Evolutionary conservation across 2,329 filamentous ascomycete species (phyloP), one percentile per base, ranked within the genome.

Genomic region (Alternaria sp.): DNA sequence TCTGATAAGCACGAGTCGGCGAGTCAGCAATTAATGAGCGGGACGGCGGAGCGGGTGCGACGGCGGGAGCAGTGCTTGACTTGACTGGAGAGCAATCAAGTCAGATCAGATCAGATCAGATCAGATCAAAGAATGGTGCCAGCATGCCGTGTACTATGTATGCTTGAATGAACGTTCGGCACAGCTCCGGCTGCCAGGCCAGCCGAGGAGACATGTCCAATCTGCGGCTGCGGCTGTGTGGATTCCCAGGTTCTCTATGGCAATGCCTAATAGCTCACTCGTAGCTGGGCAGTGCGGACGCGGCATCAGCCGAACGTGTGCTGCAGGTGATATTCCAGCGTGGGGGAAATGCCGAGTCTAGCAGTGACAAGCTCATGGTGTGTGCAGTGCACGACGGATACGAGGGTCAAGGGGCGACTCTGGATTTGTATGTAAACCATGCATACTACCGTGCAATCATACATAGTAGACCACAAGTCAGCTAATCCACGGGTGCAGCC

Each of bases 1-100:
- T 69, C 58, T 65, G 70, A 71, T 70, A 72, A 73, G 73, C 72
- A 75, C 71, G 73, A 70, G 69, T 62, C 58, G 61, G 61, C 56
- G 60, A 66, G 61, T 63, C 62, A 68, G 64, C 63, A 61, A 46
- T 49, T 28, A 56, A 61, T 33, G 52, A 50, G 61, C 53, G 51
- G 58, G 61, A 68, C 67, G 53, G 58, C 51, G 51, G 49, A 56
- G 56, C 44, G 51, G 49, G 29, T 56, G 52, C 31, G 45, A 44
- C 37, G 21, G 48, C 31, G 58, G 63, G 39, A 57, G 29, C 50
- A 51, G 48, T 41, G 40, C 39, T 52, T 41, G 45, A 54, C 39
- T 52, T 41, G 45, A 54, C 39, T 51, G 54, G 39, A 36, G 52
- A 33, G 48, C 54, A 56, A 51, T 40, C 24, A 29, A 41, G 44